A percentile compares a stretch with the other conserved stretches of the same genome.
Evolutionary conservation across 352 stramenopile species (phyloP).

Genomic region (Elongisporangium senticosum): DNA sequence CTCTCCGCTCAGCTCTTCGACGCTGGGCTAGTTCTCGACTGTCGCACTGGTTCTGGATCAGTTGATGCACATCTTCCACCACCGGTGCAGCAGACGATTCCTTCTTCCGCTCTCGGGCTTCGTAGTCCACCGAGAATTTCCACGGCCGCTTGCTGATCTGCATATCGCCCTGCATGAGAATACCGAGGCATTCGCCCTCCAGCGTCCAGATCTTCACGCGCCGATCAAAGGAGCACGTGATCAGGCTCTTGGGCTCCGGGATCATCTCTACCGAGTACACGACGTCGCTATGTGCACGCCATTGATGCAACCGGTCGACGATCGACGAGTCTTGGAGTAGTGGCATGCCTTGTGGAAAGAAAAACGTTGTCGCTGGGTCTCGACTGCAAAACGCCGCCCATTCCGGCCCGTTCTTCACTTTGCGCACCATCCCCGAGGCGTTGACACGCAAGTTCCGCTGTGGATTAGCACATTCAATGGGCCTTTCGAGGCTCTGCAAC

Average conservation of each 20-base stretch:
- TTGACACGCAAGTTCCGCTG: constrained; percentile 72
- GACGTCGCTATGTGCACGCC: constrained; percentile 67
- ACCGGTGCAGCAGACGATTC: constrained; percentile 44
- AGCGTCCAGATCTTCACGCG: constrained; percentile 72
- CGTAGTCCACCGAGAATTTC: constrained; percentile 72
- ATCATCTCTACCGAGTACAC: constrained; percentile 78
- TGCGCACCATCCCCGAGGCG: constrained; percentile 59
- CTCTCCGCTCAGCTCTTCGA: constrained; percentile 15
- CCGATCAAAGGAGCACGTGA: constrained; percentile 78
- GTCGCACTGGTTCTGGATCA: constrained; percentile 13
- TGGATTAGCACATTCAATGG: constrained; percentile 65
- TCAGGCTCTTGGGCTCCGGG: constrained; percentile 50
- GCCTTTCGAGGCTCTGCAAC: constrained; percentile 36
- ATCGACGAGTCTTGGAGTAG: constrained; percentile 23
- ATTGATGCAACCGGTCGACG: constrained; percentile 43
- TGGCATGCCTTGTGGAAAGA: constrained; percentile 47
- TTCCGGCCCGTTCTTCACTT: constrained; percentile 57
- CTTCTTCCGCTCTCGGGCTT: constrained; percentile 63
- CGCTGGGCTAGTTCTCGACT: constrained; percentile 7
- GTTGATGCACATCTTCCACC: constrained; percentile 51
- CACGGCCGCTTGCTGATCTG: constrained; percentile 39
- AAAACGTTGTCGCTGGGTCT: constrained; percentile 52
- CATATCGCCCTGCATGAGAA: constrained; percentile 71
- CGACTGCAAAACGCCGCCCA: constrained; percentile 45
- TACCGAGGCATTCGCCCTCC: constrained; percentile 55